Conservation (phyloP, 768 basidiomycete genomes). For the Boletus fagicola region DNA sequence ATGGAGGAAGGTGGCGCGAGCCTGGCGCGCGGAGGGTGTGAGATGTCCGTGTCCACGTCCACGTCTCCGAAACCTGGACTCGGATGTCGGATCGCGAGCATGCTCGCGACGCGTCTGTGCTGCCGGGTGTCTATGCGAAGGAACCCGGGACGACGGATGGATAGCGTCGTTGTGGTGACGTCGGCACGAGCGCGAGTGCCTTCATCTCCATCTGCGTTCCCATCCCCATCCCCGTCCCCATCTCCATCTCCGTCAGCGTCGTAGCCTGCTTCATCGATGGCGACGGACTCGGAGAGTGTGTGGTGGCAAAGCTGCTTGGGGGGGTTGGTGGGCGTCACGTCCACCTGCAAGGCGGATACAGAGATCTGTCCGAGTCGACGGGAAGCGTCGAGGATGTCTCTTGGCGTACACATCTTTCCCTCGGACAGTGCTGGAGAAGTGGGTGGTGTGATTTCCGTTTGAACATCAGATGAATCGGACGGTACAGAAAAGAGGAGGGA, state of each 20-base stretch:
- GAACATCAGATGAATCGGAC: slow-evolving; percentile 16
- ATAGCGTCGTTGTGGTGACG: background rate
- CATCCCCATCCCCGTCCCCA: slow-evolving; percentile 3
- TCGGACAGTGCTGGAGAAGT: slow-evolving; percentile 18
- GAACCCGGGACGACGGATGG: slow-evolving; percentile 13
- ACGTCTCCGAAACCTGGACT: background rate
- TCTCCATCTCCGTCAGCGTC: slow-evolving; percentile 19
- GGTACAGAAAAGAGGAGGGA: slow-evolving; percentile 10
- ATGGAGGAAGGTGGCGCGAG: background rate
- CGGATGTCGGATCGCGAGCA: slow-evolving; percentile 17
- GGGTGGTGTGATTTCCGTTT: slow-evolving; percentile 22
- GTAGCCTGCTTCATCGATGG: slow-evolving; percentile 24
- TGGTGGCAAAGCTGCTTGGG: background rate
- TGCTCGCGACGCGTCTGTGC: slow-evolving; percentile 25
- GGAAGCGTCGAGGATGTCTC: slow-evolving; percentile 15
- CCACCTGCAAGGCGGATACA: background rate
- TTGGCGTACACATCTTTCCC: slow-evolving; percentile 3
- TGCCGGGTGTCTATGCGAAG: slow-evolving; percentile 27
- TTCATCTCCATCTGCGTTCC: background rate
- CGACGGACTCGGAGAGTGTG: background rate
- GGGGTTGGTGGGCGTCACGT: background rate
- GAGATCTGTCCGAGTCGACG: slow-evolving; percentile 10
- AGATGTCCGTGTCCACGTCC: background rate
- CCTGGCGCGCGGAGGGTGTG: background rate
- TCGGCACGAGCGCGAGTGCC: background rate